Base-by-base conservation (phyloP, 2,329 filamentous ascomycete species). In the Pestalotiopsis sp. region DNA sequence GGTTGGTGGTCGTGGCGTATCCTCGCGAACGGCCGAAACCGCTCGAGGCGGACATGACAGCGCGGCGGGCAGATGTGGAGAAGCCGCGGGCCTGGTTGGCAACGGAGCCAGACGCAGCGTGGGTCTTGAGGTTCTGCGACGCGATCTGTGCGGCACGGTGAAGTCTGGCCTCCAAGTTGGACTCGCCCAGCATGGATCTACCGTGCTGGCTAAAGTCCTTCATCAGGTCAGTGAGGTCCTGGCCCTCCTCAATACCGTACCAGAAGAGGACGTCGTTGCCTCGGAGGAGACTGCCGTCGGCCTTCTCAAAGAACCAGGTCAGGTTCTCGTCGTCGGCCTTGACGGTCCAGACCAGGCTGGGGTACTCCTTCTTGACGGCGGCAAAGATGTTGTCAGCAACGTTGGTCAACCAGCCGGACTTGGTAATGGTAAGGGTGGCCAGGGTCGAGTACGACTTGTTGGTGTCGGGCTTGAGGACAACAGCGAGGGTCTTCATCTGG, bases 251-350 rank as follows among this genome's bases (percentile, higher is more conserved):
- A 68, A 96, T 89, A 65, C 94, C 94, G 79, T 97, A 97, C 92
- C 95, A 98, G 85, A 98, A 98, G 76, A 98, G 90, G 52, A 98
- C 93, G 76, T 94, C 93, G 68, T 94, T 94, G 73, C 93, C 90
- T 67, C 91, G 89, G 70, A 92, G 93, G 74, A 98, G 88, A 80
- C 93, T 97, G 67, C 96, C 95, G 73, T 98, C 94, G 10, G 95
- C 92, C 86, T 97, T 97, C 81, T 97, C 94, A 73, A 97, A 97
- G 85, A 98, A 98, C 96, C 95, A 98, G 11, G 94, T 94, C 74
- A 98, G 85, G 79, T 98, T 98, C 86, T 98, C 95, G 75, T 98
- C 94, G 73, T 97, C 92, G 76, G 94, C 92, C 83, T 93, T 95
- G 69, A 98, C 95, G n/a, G 94, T 97, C 95, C 94, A 99, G 71